These are phyloP conservation scores for Coemansia sp. DNA, from an alignment of 192 early-diverging fungal genomes.

Conservation along the genomic window DNA sequence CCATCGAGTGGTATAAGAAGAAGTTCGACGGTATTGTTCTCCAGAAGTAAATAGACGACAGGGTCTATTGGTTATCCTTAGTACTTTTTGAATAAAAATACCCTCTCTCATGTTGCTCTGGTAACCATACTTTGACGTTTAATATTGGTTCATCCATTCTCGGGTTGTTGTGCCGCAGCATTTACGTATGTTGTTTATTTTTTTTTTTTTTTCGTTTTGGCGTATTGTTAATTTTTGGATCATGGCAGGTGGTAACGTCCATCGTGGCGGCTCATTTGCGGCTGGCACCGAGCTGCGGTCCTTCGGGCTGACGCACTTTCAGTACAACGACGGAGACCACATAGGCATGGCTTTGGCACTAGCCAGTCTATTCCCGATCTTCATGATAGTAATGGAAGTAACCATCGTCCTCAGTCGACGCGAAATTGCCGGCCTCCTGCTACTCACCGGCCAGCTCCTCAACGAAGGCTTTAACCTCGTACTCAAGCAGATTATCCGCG, in stretches of 20 bases:
- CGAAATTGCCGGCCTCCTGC: conserved; percentile 30
- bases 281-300: conserved; percentile 20
- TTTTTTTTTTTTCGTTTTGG: background rate
- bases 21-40: conserved; percentile 86
- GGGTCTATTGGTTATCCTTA: background rate
- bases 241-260: background rate
- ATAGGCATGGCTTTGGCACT: conserved; percentile 37
- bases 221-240: background rate
- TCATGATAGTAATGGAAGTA: conserved; percentile 42
- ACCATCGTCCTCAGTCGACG: conserved; percentile 46
- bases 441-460: conserved; percentile 38
- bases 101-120: conserved; percentile 2
- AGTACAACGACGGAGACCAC: conserved; percentile 44
- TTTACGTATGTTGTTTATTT: too few relatives aligned
- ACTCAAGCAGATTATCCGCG: conserved; percentile 24
- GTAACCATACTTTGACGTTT: background rate
- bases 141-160: background rate
- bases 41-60: conserved; percentile 67
- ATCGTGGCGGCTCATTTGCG: background rate
- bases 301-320: conserved; percentile 46
- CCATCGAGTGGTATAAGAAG: conserved; percentile 98
- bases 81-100: conserved; percentile 22
- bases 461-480: conserved; percentile 42
- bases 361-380: conserved; percentile 46
- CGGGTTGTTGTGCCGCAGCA: background rate